Evolutionary conservation across 73 alveolate genomes (phyloP).

Genomic region (Durusdinium trenchii): DNA sequence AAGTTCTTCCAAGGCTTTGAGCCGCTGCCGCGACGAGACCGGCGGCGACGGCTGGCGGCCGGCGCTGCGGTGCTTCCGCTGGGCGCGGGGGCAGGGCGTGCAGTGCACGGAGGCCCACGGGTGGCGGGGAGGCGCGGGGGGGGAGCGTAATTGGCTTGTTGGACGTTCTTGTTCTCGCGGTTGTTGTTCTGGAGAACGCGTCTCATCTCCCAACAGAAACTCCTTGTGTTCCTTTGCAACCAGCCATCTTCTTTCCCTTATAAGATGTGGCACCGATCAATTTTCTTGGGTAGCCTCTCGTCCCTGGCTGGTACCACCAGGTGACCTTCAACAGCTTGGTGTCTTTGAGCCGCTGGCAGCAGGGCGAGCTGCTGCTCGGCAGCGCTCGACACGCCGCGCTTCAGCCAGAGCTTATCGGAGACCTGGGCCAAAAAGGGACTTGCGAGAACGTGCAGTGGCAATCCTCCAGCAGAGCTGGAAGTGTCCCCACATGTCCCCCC

Average conservation of each 20-base stretch:
- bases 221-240: no score
- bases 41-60: neutral
- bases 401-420: neutral
- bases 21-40: no score
- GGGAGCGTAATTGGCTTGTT: no score
- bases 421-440: neutral
- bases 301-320: neutral
- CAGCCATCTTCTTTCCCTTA: no score
- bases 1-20: neutral
- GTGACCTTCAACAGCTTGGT: conserved; percentile 39
- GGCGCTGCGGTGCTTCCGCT: conserved; percentile 4
- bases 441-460: no score
- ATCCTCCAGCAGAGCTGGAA: no score
- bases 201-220: no score
- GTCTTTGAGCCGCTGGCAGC: conserved; percentile 12
- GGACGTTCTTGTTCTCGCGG: no score
- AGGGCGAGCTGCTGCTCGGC: conserved; percentile 13
- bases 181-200: no score
- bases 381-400: neutral
- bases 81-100: neutral
- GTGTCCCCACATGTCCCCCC: no score
- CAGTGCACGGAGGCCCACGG: neutral
- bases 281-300: neutral
- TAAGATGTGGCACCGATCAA: no score
- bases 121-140: neutral